Base-by-base conservation (phyloP, 2,329 filamentous ascomycete genomes). In the Elsinoe australis region DNA sequence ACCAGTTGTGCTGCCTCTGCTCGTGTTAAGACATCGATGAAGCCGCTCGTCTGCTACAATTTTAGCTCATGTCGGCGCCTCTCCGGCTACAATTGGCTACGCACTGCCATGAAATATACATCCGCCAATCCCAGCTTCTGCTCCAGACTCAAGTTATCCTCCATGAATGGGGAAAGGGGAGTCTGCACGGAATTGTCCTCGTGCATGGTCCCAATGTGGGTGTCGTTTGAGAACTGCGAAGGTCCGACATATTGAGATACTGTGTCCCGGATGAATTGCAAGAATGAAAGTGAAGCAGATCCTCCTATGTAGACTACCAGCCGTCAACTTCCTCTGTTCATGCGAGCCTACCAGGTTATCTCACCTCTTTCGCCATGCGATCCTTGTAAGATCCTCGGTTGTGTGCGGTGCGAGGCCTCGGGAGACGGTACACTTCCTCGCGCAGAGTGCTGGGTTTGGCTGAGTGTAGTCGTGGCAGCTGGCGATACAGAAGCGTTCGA, bases 251-350 rank as follows among this genome's bases (percentile, higher is more conserved):
- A 68, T 24, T 71, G 69, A 7, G 69, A 68, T 53, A 71, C 56
- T 2, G 66, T 67, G 9, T 71, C 64, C 10, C 73, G 67, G 10
- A 77, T 63, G 28, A 77, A 67, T 49, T 78, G 73, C 1, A 79
- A 60, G 50, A 79, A 79, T 0, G 76, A 78, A 10, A 80, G 61
- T 0, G 73, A 71, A 1, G 72, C 72, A 7, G 69, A 71, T n/a
- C 69, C 64, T n/a, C 72, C 69, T 39, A 74, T 65, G 42, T 70
- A 75, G 0, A 75, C 69, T 74, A 33, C 14, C 6, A 28, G 2
- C 4, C 14, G 5, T 39, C 1, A 22, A 49, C 2, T 2, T 5
- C 5, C 15, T 6, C 22, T 10, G 12, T 1, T 12, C 5, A 15
- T 3, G 7, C n/a, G 9, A 2, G 12, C 10, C 12, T 17, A 6